phyloP scores from a whole-genome alignment of 306 rosid species.

The Vigna angularis region DNA sequence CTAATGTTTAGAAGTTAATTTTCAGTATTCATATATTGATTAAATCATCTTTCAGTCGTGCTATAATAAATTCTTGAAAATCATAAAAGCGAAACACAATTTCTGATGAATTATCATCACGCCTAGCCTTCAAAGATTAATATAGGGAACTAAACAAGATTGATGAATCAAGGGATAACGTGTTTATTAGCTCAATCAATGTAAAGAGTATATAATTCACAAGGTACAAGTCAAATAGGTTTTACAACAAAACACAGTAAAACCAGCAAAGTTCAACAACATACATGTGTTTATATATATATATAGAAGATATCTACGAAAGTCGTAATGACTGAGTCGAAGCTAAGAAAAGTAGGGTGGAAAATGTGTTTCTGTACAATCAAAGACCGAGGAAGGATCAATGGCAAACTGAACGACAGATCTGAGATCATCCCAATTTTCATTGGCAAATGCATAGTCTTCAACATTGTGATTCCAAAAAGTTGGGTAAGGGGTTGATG shows the following conservation, averaged over 20 bases:
- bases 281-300: neutral
- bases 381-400: conserved; percentile 45
- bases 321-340: neutral
- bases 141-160: neutral
- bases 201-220: neutral
- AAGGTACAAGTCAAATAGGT: conserved; percentile 17
- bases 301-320: neutral
- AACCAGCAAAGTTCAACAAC: conserved; percentile 14
- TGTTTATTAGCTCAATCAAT: conserved; percentile 7
- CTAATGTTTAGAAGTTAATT: too few relatives aligned
- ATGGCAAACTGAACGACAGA: conserved; percentile 62
- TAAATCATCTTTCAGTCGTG: neutral
- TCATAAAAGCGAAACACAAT: neutral
- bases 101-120: neutral
- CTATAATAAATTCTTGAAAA: neutral
- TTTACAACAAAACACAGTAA: conserved; percentile 22
- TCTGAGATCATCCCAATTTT: conserved; percentile 73
- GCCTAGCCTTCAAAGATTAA: neutral
- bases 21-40: too few relatives aligned
- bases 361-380: conserved; percentile 37
- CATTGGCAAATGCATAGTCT: conserved; percentile 50
- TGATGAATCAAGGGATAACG: neutral
- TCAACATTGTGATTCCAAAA: conserved; percentile 48
- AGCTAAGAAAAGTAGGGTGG: conserved; percentile 14
- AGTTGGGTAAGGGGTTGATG: conserved; percentile 45